Base-by-base conservation (phyloP, 148 eudicot species). In the Linanthus parryae region DNA sequence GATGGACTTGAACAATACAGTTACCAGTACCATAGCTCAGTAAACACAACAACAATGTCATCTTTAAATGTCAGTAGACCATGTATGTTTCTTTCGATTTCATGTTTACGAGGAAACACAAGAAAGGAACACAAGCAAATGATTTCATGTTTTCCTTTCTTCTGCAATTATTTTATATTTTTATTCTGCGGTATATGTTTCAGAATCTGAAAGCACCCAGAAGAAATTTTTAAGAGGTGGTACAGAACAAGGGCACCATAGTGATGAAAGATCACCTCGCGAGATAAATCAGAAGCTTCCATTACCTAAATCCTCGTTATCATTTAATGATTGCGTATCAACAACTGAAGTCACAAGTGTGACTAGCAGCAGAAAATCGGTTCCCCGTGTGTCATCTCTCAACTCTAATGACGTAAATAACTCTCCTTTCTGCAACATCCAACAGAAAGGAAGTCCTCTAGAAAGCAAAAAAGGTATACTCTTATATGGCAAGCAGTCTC, bases 251-350 rank as follows among this genome's bases (percentile, higher is more conserved):
- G 35, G 52, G 7, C 13, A 35, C 30, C 6, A 31, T 18, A 21
- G 8, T 14, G 14, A 11, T 24, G 31, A 31, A 46, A 38, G 6
- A 29, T 27, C 41, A 2, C 26, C 61, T 21, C 6, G 19, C 3
- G 41, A 56, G 33, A 43, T 30, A 17, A 25, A 14, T 12, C 40
- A 15, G 20, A 43, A 29, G 33, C 44, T 23, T 20, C 48, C 50
- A 44, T 19, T 43, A 13, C 44, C 49, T 26, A 56, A 30, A 31
- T 30, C 39, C 29, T 44, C 41, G 21, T 22, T 39, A 33, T n/a
- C n/a, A n/a, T n/a, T n/a, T n/a, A 44, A 28, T 14, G 33, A 43
- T 13, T 27, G 43, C n/a, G 21, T 56, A 38, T 20, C n/a, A 1
- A 29, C 21, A n/a, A 28, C 36, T 27, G 2, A 21, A 11, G 4